These are phyloP conservation scores for Decorospora gaudefroyi DNA, from an alignment of 2,329 filamentous ascomycete species.

Conservation along the genomic window DNA sequence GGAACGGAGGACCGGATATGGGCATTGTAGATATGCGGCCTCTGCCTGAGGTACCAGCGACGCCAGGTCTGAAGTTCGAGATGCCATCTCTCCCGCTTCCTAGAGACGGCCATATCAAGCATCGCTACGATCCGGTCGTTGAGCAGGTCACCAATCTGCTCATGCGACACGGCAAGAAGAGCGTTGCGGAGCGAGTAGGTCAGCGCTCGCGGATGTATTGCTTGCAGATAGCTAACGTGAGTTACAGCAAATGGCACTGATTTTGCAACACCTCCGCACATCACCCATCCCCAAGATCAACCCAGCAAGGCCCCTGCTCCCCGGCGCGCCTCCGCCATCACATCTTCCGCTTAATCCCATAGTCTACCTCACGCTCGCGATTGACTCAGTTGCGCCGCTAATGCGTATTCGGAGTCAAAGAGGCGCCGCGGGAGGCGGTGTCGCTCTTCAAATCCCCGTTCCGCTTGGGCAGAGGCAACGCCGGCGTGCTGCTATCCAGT, in stretches of 20 bases:
- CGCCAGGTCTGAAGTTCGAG: conserved; percentile 73
- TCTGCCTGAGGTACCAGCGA: conserved; percentile 23
- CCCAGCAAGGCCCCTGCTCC: conserved; percentile 70
- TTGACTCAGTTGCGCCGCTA: conserved; percentile 91
- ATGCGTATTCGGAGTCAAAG: conserved; percentile 76
- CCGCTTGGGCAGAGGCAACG: conserved; percentile 77
- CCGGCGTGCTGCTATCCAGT: conserved; percentile 76
- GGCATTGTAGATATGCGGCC: conserved; percentile 38
- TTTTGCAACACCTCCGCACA: conserved; percentile 83
- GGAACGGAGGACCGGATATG: conserved; percentile 29
- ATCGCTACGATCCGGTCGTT: conserved; percentile 83
- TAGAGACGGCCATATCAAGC: conserved; percentile 67
- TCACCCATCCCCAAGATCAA: conserved; percentile 77
- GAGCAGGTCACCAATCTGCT: conserved; percentile 86
- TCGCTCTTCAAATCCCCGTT: conserved; percentile 77
- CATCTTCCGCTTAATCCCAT: conserved; percentile 88
- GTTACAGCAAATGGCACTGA: conserved; percentile 75
- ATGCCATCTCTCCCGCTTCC: conserved; percentile 70
- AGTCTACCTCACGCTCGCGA: conserved; percentile 83
- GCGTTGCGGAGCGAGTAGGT: conserved; percentile 81
- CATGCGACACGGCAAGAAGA: conserved; percentile 90
- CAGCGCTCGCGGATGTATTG: background rate
- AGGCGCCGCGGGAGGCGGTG: conserved; percentile 84
- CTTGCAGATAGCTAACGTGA: background rate
- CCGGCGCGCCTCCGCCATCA: conserved; percentile 73